phyloP scores from a whole-genome alignment of 768 basidiomycete species.

The Suillus americanus region DNA sequence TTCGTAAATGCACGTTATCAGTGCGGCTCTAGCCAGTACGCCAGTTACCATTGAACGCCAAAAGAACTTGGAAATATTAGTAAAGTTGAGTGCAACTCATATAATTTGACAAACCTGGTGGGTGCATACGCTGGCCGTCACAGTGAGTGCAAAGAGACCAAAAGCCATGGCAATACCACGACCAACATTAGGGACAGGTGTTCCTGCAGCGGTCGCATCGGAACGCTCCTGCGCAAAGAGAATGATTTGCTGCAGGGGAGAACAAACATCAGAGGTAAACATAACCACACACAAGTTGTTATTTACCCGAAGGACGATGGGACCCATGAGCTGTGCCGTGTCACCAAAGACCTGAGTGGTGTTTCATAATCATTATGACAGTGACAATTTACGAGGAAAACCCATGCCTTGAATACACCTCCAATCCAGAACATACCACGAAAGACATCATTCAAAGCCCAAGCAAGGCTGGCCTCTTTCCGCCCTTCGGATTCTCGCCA shows the following conservation, averaged over 20 bases:
- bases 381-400: not conserved
- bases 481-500: constrained; percentile 49
- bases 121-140: constrained; percentile 53
- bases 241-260: constrained; percentile 48
- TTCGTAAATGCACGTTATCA: constrained; percentile 72
- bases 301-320: constrained; percentile 56
- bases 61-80: constrained; percentile 50
- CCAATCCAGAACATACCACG: constrained; percentile 62
- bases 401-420: constrained; percentile 55
- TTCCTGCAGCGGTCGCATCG: constrained; percentile 36
- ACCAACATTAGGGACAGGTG: constrained; percentile 41
- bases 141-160: constrained; percentile 49
- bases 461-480: constrained; percentile 51
- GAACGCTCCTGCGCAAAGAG: constrained; percentile 54
- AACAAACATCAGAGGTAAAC: not conserved
- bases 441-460: constrained; percentile 62
- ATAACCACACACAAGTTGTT: not conserved
- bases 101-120: constrained; percentile 48
- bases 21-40: constrained; percentile 59
- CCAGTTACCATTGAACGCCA: constrained; percentile 69
- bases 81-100: not conserved
- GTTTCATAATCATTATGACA: not conserved
- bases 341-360: constrained; percentile 56
- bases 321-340: constrained; percentile 60
- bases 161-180: constrained; percentile 60